Evolutionary conservation across 2,329 filamentous ascomycete species (phyloP), one percentile per base, ranked within the genome.

Genomic region (Hymenoscyphus repandus): DNA sequence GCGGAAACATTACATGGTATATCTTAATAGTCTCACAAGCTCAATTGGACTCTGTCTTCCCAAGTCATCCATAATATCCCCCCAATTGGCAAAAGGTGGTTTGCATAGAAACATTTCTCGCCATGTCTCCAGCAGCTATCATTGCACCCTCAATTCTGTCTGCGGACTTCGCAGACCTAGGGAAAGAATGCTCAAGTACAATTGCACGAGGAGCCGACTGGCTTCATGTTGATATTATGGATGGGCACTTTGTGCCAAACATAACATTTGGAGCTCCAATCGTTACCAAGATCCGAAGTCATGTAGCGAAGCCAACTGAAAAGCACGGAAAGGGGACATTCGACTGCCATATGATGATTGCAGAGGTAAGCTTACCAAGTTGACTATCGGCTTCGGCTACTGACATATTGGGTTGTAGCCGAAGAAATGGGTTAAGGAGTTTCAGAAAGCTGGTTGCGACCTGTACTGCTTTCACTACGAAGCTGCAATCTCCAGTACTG

Each of bases 391-490:
- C 12, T 12, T 30, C 18, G 15, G 10, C 7, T 30, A n/a, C n/a
- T 37, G 39, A 22, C 39, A n/a, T 20, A 13, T 20, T 1, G 17
- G 18, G n/a, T 41, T 48, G 59, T 60, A 93, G 91, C 93, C 93
- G 60, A 95, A 97, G 77, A 91, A 90, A 78, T 99, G 93, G 93
- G 91, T 96, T 63, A 88, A 88, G 66, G 89, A 95, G 56, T 97
- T 99, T 76, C 83, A 93, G 69, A 84, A 87, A 47, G 93, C 90
- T 53, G 93, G 93, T 48, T 96, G 91, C 72, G 90, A 99, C 70
- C 79, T 99, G n/a, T 99, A 99, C 77, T 97, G 93, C 77, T 99
- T 99, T 77, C 93, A 99, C 77, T 97, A 97, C 72, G 93, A 99
- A 74, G 93, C 93, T 22, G 93, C 93, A 57, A 80, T 93, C 44